phyloP scores from a whole-genome alignment of 208 protist genomes.

The Leptomonas pyrrhocoris region DNA sequence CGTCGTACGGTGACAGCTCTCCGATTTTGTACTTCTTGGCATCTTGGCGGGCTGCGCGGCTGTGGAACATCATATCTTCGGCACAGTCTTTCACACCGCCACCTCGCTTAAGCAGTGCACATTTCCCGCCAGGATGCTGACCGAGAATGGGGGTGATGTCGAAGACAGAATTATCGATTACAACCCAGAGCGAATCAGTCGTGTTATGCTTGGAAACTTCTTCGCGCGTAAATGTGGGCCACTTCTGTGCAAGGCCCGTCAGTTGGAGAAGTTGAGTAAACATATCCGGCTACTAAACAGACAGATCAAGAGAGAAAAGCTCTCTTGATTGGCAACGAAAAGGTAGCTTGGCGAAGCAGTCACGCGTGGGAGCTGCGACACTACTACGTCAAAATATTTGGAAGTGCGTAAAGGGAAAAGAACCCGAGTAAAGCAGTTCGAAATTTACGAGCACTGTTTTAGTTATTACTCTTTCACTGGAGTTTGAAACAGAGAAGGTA shows the following conservation, averaged over 20 bases:
- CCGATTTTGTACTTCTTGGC: constrained; percentile 65
- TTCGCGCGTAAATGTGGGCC: constrained; percentile 54
- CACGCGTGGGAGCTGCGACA: neutral
- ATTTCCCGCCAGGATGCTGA: constrained; percentile 62
- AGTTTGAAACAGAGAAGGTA: constrained; percentile 15
- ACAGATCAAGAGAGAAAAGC: neutral
- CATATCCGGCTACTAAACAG: constrained; percentile 5
- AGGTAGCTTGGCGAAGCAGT: neutral
- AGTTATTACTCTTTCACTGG: no score
- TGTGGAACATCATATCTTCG: constrained; percentile 67
- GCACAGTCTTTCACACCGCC: constrained; percentile 74
- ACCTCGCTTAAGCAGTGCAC: constrained; percentile 67
- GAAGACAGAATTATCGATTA: constrained; percentile 69
- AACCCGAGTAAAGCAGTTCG: neutral
- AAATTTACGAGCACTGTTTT: neutral
- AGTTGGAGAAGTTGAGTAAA: constrained; percentile 41
- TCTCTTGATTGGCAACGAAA: neutral
- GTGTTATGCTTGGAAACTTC: constrained; percentile 69
- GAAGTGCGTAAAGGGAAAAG: constrained; percentile 1
- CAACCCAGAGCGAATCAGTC: constrained; percentile 64
- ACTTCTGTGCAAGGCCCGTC: constrained; percentile 48
- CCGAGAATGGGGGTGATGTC: constrained; percentile 70
- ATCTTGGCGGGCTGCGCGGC: constrained; percentile 36
- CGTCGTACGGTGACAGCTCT: constrained; percentile 39
- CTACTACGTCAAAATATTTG: neutral